These are phyloP conservation scores for Metschnikowia borealis DNA, from an alignment of 805 yeast species.

Conservation along the genomic window DNA sequence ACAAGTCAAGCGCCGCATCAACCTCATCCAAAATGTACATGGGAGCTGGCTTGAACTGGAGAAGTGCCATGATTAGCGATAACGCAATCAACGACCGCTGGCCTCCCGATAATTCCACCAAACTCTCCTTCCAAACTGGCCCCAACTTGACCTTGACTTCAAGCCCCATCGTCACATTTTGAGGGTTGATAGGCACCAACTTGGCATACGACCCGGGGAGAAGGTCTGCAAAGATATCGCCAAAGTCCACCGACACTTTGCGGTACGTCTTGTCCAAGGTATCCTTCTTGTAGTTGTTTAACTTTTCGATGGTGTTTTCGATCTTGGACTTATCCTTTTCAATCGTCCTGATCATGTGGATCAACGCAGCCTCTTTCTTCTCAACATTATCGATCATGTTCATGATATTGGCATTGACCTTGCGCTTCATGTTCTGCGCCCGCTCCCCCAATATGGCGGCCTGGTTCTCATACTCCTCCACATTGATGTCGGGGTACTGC, in stretches of 20 bases:
- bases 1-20: constrained; percentile 95
- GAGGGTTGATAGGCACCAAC: constrained; percentile 74
- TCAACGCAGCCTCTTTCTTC: constrained; percentile 74
- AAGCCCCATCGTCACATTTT: constrained; percentile 83
- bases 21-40: constrained; percentile 97
- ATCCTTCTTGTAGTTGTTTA: constrained; percentile 80
- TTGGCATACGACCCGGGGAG: constrained; percentile 89
- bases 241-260: constrained; percentile 85
- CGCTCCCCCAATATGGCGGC: constrained; percentile 53
- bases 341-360: constrained; percentile 77
- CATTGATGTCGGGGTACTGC: constrained; percentile 59
- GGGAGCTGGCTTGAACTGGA: constrained; percentile 97
- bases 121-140: constrained; percentile 90
- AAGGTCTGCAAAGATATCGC: constrained; percentile 81
- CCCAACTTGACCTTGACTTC: constrained; percentile 90
- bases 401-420: constrained; percentile 83
- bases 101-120: constrained; percentile 95
- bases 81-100: constrained; percentile 92
- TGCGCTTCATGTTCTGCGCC: constrained; percentile 67
- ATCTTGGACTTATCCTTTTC: constrained; percentile 87
- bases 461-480: constrained; percentile 58
- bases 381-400: constrained; percentile 88
- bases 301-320: constrained; percentile 76
- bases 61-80: constrained; percentile 83
- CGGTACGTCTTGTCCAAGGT: constrained; percentile 82